Conservation (phyloP, 768 basidiomycete species). For the Phanerochaete carnosa region DNA sequence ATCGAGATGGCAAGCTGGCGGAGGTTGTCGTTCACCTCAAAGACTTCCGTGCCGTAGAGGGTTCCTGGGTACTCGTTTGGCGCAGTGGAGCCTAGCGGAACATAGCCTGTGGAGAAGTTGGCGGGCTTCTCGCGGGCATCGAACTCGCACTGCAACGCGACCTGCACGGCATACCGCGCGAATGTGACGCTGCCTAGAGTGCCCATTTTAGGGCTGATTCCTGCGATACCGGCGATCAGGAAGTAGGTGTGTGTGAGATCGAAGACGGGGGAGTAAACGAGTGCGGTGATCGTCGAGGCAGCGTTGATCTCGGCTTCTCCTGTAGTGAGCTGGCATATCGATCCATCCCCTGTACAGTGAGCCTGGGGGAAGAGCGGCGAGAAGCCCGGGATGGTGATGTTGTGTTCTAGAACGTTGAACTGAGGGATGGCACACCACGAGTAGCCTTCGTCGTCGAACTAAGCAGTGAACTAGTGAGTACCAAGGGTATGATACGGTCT, state of each 20-base stretch:
- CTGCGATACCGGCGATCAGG: conserved; percentile 40
- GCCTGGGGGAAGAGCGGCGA: conserved; percentile 37
- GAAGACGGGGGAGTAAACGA: conserved; percentile 33
- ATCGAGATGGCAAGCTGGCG: conserved; percentile 28
- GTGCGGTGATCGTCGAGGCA: conserved; percentile 28
- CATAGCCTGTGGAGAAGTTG: conserved; percentile 36
- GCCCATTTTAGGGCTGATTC: conserved; percentile 34
- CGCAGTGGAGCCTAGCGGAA: conserved; percentile 27
- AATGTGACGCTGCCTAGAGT: conserved; percentile 38
- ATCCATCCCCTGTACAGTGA: conserved; percentile 31
- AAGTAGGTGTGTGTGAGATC: conserved; percentile 40
- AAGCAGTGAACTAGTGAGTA: no score
- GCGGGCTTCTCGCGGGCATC: conserved; percentile 38
- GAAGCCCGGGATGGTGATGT: conserved; percentile 36
- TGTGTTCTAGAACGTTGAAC: conserved; percentile 31
- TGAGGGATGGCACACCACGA: conserved; percentile 23
- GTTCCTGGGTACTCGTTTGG: conserved; percentile 25
- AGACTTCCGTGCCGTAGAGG: conserved; percentile 44
- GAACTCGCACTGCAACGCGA: conserved; percentile 37
- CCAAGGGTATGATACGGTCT: not conserved
- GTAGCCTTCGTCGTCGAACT: conserved; percentile 13
- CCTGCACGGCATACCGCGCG: conserved; percentile 38
- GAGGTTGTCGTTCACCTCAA: conserved; percentile 41
- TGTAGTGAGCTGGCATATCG: conserved; percentile 35
- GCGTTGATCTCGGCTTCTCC: conserved; percentile 44